Evolutionary conservation across 1,284 basidiomycete species (phyloP).

Genomic region (Ganoderma boninense): DNA sequence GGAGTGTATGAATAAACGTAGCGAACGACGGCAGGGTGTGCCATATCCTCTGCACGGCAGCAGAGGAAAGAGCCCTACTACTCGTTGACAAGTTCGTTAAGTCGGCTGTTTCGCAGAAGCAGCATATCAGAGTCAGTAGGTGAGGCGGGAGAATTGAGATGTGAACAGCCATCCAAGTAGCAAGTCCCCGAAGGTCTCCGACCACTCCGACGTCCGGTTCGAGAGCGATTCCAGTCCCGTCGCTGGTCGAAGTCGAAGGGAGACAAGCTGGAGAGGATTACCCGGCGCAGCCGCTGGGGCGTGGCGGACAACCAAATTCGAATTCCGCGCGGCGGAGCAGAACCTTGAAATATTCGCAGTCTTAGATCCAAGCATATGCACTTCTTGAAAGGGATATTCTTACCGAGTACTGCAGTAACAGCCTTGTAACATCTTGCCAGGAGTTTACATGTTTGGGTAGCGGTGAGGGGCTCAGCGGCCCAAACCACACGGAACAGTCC

Average conservation of each 20-base stretch:
- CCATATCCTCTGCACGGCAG: neutral
- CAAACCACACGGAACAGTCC: neutral
- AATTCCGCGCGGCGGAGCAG: neutral
- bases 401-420: neutral
- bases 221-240: slow-evolving; percentile 1
- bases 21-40: neutral
- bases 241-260: neutral
- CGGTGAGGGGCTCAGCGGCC: neutral
- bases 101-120: neutral
- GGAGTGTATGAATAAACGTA: neutral
- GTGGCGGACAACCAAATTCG: neutral
- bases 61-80: neutral
- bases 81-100: neutral
- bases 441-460: neutral
- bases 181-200: neutral
- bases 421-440: neutral
- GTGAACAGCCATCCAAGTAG: neutral
- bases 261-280: neutral
- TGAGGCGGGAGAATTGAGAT: neutral
- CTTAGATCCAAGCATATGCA: neutral
- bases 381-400: neutral
- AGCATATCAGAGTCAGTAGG: neutral
- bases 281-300: neutral
- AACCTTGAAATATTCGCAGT: neutral
- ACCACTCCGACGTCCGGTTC: neutral